Percentiles rank a stretch among this genome's conserved stretches.
Evolutionary conservation across 345 rosid species (phyloP).

Genomic region (Aquilaria yunnanensis): DNA sequence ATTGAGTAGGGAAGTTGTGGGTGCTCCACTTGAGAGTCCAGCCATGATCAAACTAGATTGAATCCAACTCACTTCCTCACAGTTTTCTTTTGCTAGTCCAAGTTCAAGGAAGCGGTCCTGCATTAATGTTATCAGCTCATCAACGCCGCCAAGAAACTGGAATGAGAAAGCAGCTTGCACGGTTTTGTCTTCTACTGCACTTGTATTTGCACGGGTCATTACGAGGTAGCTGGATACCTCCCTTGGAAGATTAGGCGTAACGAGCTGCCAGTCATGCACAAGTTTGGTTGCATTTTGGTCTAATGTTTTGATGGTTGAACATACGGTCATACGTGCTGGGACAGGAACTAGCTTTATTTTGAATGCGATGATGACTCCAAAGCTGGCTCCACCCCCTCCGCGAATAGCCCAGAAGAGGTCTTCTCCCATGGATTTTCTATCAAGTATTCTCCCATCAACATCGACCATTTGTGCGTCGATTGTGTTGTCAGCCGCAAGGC

Average conservation of each 20-base stretch:
- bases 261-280: slow-evolving; percentile 1
- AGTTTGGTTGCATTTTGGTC: not conserved
- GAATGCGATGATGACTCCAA: not conserved
- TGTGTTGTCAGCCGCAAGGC: too few species aligned
- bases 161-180: not conserved
- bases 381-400: not conserved
- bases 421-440: too few species aligned
- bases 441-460: too few species aligned
- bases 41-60: not conserved
- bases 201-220: not conserved
- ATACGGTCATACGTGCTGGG: not conserved
- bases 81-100: not conserved
- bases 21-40: not conserved
- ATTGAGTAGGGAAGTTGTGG: not conserved
- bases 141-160: slow-evolving; percentile 1
- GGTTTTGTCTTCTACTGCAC: not conserved
- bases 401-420: too few species aligned
- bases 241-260: not conserved
- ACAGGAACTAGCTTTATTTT: not conserved
- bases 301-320: not conserved
- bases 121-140: not conserved
- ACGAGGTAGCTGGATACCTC: not conserved
- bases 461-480: too few species aligned
- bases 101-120: not conserved
- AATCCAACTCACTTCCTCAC: slow-evolving; percentile 1